Base-by-base conservation (phyloP, 495 filamentous ascomycete genomes). In the Echria macrotheca region DNA sequence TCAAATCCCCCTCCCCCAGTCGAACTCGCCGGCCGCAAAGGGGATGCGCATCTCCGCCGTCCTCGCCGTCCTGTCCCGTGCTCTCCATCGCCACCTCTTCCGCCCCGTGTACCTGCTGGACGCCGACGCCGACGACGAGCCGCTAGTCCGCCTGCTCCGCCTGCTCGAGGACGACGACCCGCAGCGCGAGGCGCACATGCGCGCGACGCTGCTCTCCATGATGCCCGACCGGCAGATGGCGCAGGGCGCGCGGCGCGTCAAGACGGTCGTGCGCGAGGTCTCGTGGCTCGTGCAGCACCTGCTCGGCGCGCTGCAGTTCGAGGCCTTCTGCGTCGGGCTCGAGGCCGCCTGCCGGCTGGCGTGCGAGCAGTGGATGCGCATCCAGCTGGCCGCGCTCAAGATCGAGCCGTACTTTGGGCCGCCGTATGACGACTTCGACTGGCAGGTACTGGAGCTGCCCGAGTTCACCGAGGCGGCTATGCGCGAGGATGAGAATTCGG, bases 341-440 rank as follows among this genome's bases (percentile, higher is more conserved):
- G 65, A 65, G 35, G 44, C 39, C 6, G 61, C 63, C 1, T 68
- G 65, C 58, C 39, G 29, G 25, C 51, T 68, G 2, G 62, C 65
- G 0, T 60, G 65, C 43, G 57, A 61, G 37, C 60, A 66, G 53
- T 68, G 65, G 65, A 59, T 61, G 52, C 58, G 56, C 41, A 68
- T 68, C 50, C 65, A 68, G 42, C 36, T 58, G 2, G 58, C 65
- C 4, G 18, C 49, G 4, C 61, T 68, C 47, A 68, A 68, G 58
- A 63, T 68, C 47, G 65, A 68, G 56, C 63, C 65, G 4, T 68
- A 68, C 38, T 68, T 68, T 25, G 65, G 65, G 2, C 65, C 65
- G 26, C 65, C 65, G 0, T 68, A 66, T 33, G 65, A 68, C 45
- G 65, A 68, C 44, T 68, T 62, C n/a, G 65, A 68, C 45, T 68